Evolutionary conservation across 257 asterid species (phyloP), one percentile per base, ranked within the genome.

Genomic region (Misopates orontium): DNA sequence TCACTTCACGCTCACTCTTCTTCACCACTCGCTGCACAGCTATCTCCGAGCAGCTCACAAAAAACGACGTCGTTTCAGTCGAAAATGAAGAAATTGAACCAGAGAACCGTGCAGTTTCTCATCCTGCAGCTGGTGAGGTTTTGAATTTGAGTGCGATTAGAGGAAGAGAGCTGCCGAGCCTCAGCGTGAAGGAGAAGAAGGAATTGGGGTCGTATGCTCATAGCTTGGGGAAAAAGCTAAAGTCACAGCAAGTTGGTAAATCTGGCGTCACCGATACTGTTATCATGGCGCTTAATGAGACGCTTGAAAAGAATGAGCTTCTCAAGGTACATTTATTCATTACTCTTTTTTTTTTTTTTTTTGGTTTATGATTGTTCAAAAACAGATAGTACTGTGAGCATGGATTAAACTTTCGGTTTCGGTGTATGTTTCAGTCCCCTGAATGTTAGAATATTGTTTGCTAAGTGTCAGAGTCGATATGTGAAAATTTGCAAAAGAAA

Each of bases 231-330:
- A 88, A 86, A 78, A 80, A 83, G 80, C 89, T 90, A 4, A 90
- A 86, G 83, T 80, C 90, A 18, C 97, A 90, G 80, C 99, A 90
- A 66, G 85, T 93, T 21, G 99, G 99, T 0, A 93, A 90, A 48
- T 93, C 95, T 0, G 97, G 97, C 3, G 92, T 93, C 56, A 88
- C 97, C 20, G 89, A 82, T 53, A 76, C 85, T 41, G 96, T 90
- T 24, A 69, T 88, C 24, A 70, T 67, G 71, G 96, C 99, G 18
- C 72, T 93, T 67, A 60, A 72, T 41, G 99, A 93, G 71, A 93
- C 95, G n/a, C 99, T 93, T 45, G 97, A 93, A 80, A 78, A 78
- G 18, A 90, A 86, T 55, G 99, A 94, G 82, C 95, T 94, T 70
- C 87, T 90, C 73, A 90, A 94, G 99, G 97, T 94, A 75, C 16